A percentile compares a stretch with the other conserved stretches of the same genome.
Conservation (phyloP, 1,284 basidiomycete species). For the Apiotrichum domesticum region DNA sequence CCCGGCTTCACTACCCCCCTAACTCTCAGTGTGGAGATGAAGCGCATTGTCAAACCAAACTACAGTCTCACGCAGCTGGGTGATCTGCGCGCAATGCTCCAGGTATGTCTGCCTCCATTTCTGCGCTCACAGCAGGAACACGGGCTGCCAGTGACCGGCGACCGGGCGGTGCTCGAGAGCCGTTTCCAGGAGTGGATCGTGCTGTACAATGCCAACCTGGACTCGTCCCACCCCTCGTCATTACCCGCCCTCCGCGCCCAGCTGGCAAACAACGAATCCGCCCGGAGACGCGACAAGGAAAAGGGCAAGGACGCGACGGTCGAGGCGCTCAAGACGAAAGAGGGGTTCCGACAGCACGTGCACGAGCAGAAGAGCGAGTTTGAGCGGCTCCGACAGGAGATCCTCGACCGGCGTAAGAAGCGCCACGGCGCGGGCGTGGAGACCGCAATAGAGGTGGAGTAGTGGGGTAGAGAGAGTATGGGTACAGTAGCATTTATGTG, state of each 20-base stretch:
- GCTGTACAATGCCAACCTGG: conserved; percentile 45
- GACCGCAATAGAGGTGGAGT: conserved; percentile 40
- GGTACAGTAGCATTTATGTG: too few relatives aligned
- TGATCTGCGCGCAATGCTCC: conserved; percentile 33
- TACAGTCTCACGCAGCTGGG: conserved; percentile 34
- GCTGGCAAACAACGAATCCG: conserved; percentile 29
- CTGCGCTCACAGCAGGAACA: conserved; percentile 24
- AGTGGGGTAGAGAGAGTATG: neutral
- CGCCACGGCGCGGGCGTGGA: conserved; percentile 17
- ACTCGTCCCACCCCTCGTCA: conserved; percentile 40
- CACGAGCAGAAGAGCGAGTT: conserved; percentile 35
- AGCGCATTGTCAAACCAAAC: conserved; percentile 44
- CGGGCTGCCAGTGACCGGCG: conserved; percentile 36
- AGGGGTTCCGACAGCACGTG: conserved; percentile 35
- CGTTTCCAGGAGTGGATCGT: conserved; percentile 45
- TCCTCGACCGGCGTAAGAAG: conserved; percentile 33
- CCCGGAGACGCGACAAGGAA: conserved; percentile 35
- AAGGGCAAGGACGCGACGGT: conserved; percentile 34
- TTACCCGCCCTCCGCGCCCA: conserved; percentile 34
- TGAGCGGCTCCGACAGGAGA: conserved; percentile 34
- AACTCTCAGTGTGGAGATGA: conserved; percentile 26
- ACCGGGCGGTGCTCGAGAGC: conserved; percentile 28
- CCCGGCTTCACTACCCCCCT: conserved; percentile 8
- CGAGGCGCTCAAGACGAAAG: conserved; percentile 27
- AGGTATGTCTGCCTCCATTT: conserved; percentile 16